A percentile compares a stretch with the other conserved stretches of the same genome.
These are phyloP conservation scores for Rosa hybrid DNA, from an alignment of 331 rosid genomes.

Conservation along the genomic window DNA sequence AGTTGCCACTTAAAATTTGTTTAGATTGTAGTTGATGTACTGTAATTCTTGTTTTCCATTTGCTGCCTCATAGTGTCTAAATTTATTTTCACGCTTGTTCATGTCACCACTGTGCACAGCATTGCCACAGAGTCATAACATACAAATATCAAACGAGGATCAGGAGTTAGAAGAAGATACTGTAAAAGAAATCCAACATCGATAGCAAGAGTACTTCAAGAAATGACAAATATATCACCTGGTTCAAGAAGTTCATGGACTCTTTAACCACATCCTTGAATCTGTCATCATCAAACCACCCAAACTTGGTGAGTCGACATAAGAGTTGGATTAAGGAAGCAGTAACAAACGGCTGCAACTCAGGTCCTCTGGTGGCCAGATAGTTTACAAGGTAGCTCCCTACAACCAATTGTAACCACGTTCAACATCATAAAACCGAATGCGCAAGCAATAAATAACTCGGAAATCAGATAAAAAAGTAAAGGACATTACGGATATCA, in stretches of 20 bases:
- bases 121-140: neutral
- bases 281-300: conserved; percentile 96
- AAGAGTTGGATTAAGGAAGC: conserved; percentile 85
- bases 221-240: conserved; percentile 47
- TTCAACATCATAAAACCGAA: neutral
- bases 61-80: too few species aligned
- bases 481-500: conserved; percentile 63
- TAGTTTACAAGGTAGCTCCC: conserved; percentile 89
- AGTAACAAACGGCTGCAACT: conserved; percentile 81
- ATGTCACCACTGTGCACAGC: neutral
- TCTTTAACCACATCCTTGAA: conserved; percentile 80
- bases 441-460: neutral
- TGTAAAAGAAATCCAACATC: neutral
- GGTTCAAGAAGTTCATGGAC: conserved; percentile 79
- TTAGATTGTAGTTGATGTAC: neutral
- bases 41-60: neutral
- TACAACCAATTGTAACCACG: conserved; percentile 40
- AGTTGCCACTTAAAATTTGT: neutral
- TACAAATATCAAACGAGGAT: neutral
- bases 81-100: too few species aligned
- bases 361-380: conserved; percentile 91
- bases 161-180: neutral
- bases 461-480: conserved; percentile 10
- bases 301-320: conserved; percentile 88
- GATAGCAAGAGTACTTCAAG: neutral